Conservation (phyloP, 2,329 filamentous ascomycete genomes). For the Stagonosporopsis vannaccii region DNA sequence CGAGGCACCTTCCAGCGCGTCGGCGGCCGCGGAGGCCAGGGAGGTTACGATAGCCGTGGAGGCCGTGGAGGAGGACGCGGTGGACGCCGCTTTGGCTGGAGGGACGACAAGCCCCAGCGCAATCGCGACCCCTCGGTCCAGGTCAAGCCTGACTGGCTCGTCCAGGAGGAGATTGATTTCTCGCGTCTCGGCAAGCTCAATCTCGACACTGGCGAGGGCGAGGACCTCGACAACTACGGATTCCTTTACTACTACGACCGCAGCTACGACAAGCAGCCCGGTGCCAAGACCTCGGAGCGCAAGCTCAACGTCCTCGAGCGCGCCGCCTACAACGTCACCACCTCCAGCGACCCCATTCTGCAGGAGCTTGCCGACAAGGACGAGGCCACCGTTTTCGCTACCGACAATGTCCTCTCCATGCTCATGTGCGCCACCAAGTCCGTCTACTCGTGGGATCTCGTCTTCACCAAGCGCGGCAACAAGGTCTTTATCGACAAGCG, state of each 20-base stretch:
- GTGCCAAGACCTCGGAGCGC: slow-evolving; percentile 82
- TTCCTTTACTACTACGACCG: slow-evolving; percentile 99
- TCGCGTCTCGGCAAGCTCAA: slow-evolving; percentile 94
- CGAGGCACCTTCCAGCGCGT: slow-evolving; percentile 77
- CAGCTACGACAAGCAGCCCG: slow-evolving; percentile 89
- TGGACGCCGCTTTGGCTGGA: slow-evolving; percentile 94
- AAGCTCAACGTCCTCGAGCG: slow-evolving; percentile 90
- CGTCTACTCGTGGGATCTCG: slow-evolving; percentile 97
- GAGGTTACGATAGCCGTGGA: slow-evolving; percentile 72
- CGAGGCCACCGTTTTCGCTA: slow-evolving; percentile 95
- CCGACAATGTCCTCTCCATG: slow-evolving; percentile 97
- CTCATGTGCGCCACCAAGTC: slow-evolving; percentile 98
- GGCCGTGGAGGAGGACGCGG: slow-evolving; percentile 73
- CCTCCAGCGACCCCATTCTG: slow-evolving; percentile 93
- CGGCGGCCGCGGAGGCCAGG: slow-evolving; percentile 70
- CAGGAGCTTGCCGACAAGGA: slow-evolving; percentile 96
- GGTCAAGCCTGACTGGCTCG: slow-evolving; percentile 93
- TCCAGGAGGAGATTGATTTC: slow-evolving; percentile 99
- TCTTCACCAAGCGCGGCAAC: slow-evolving; percentile 90
- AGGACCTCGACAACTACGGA: slow-evolving; percentile 93
- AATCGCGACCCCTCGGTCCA: slow-evolving; percentile 96
- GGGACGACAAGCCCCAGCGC: slow-evolving; percentile 96
- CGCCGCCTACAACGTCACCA: slow-evolving; percentile 97
- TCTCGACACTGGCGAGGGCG: slow-evolving; percentile 90
- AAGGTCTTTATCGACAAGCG: slow-evolving; percentile 99